Conservation (phyloP, 768 basidiomycete species). For the Auriculariales sp. region DNA sequence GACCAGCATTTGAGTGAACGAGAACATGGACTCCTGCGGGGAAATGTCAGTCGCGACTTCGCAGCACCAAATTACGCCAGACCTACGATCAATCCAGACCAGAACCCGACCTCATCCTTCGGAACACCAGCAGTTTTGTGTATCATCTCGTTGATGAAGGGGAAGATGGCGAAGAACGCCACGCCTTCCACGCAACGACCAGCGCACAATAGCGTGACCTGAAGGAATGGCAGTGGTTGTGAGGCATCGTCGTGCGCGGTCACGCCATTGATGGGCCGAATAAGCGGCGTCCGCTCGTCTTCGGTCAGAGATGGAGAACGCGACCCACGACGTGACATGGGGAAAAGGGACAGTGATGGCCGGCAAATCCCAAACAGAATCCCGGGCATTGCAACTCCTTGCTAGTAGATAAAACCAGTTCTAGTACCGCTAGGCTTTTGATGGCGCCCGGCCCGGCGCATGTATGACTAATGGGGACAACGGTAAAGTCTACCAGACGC, state of each 20-base stretch:
- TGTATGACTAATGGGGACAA: too few species aligned
- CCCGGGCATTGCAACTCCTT: too few species aligned
- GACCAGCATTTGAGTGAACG: conserved; percentile 5
- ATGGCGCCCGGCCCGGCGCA: too few species aligned
- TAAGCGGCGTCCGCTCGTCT: background rate
- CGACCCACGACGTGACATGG: too few species aligned
- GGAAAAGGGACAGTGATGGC: too few species aligned
- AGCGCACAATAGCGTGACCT: conserved; percentile 8
- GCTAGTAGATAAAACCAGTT: too few species aligned
- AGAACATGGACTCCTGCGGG: conserved; percentile 5
- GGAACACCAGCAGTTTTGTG: background rate
- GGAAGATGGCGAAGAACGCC: conserved; percentile 9
- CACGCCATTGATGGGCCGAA: background rate
- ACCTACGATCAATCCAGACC: conserved; percentile 1
- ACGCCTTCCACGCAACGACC: conserved; percentile 5
- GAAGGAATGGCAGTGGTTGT: conserved; percentile 5
- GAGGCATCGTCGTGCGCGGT: background rate
- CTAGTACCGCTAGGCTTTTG: too few species aligned
- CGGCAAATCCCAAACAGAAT: too few species aligned
- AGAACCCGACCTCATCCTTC: conserved; percentile 2
- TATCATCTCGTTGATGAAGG: conserved; percentile 7
- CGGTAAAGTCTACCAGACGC: too few species aligned
- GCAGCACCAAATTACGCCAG: too few species aligned
- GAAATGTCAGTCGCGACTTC: background rate
- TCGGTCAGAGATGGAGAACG: too few species aligned